Evolutionary conservation across 805 yeast genomes (phyloP), one percentile per base, ranked within the genome.

Genomic region (Cyberlindnera meyerae): DNA sequence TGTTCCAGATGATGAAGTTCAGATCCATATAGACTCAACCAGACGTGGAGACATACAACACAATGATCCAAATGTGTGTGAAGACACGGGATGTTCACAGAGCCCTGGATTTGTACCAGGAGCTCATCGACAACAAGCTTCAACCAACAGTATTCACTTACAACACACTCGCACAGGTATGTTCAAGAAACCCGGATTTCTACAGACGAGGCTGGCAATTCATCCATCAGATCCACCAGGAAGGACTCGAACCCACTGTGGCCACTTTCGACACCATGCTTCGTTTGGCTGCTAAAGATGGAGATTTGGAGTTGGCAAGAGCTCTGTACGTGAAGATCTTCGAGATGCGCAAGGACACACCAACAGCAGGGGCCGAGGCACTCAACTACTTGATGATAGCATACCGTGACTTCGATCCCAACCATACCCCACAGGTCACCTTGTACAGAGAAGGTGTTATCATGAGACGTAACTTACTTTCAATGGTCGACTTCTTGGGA

Each of bases 1-100:
- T 84, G 3, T 93, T 93, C 60, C 87, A 82, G 46, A 76, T 86
- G 43, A 78, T 93, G 88, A 90, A 87, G 54, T 90, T 85, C 55
- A 57, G 82, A 47, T 77, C 93, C 1, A 52, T 66, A 5, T 63
- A 66, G 18, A 76, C 88, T 12, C 70, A 75, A 33, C 96, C 97
- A 0, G 82, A 78, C 32, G 51, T 74, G 0, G 59, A 62, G 13
- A 75, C 88, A 1, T 93, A 88, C 57, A 77, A 80, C 40, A 73
- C 82, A 6, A 75, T 88, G 66, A 73, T 90, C 11, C 68, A 77
- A 9, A 65, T 85, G 7, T 77, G 83, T 44, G 74, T 79, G 4
- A 72, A 73, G 44, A 70, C 75, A 37, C 68, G 74, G 33, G 74
- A 84, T 37, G 65, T 84, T 11, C 89, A 87, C 42, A 79, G 73